Base-by-base conservation (phyloP, 108 stramenopile genomes). In the Stephanodiscus minutulus region DNA sequence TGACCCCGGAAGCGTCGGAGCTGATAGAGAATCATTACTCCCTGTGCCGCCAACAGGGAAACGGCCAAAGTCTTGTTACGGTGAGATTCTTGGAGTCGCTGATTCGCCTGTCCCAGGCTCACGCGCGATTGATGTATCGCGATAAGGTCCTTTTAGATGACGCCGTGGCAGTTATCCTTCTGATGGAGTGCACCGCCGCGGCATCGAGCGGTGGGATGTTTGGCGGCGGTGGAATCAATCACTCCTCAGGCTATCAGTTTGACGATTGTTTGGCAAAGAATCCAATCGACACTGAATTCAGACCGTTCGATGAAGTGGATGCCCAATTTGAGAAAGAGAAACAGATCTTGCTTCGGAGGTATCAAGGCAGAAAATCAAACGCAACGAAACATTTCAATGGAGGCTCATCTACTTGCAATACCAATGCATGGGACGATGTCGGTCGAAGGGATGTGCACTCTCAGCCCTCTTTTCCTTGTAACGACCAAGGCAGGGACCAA, bases 31-130 rank as follows among this genome's bases (percentile, higher is more conserved):
- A 77, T 31, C 96, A 96, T 77, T 97, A 97, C 77, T 85, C 83
- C 53, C 52, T 85, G 39, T 85, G 87, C 58, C 83, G 90, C n/a
- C 56, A 89, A 73, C 77, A 76, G 7, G 61, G 81, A 9, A 64
- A 76, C 65, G 74, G 76, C 31, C 77, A 76, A 39, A 78, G 83
- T 13, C 89, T 91, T 20, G 77, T 92, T 25, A 98, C 98, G 20
- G 91, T 98, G 27, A 86, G 98, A 9, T 93, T 97, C 68, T 79
- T 98, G 33, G 97, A 98, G 66, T 91, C 91, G 10, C 84, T 97
- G 71, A 95, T 97, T 73, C 91, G 98, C 5, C 58, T 98, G 29
- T 84, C 96, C 5, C 93, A 98, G 84, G 97, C 98, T 20, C 98
- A 98, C 70, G 98, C 98, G 10, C 81, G 96, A 28, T 79, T 98